Percentiles rank a stretch among this genome's conserved stretches.
Evolutionary conservation across 2,329 filamentous ascomycete genomes (phyloP).

Genomic region (Ilyonectria mors-panacis): DNA sequence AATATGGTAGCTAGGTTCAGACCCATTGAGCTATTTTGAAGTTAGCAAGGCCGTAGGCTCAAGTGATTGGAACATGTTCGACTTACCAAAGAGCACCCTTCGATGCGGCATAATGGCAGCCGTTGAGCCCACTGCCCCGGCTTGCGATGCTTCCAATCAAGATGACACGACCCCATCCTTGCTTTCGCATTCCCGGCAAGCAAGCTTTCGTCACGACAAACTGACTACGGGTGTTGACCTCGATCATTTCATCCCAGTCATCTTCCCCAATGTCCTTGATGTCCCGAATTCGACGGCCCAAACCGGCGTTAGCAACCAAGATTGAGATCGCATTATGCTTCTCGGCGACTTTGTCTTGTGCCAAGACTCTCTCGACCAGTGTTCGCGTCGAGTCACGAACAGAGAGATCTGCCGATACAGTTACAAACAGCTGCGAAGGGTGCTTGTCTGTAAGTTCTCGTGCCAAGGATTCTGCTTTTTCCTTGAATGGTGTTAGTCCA

Average conservation of each 20-base stretch:
- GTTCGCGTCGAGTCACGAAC: slow-evolving; percentile 37
- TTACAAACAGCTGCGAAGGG: slow-evolving; percentile 48
- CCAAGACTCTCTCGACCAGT: slow-evolving; percentile 9
- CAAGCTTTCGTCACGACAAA: slow-evolving; percentile 53
- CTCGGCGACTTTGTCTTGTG: slow-evolving; percentile 15
- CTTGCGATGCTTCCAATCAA: slow-evolving; percentile 54
- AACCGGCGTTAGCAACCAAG: slow-evolving; percentile 32
- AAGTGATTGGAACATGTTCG: neutral
- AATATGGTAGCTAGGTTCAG: slow-evolving; percentile 52
- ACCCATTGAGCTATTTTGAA: slow-evolving; percentile 51
- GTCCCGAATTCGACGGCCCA: slow-evolving; percentile 53
- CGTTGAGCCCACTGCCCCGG: slow-evolving; percentile 52
- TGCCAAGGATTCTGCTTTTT: slow-evolving; percentile 50
- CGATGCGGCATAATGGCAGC: slow-evolving; percentile 53
- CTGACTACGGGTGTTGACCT: slow-evolving; percentile 52
- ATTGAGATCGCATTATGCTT: slow-evolving; percentile 21
- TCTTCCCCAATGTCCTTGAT: slow-evolving; percentile 51
- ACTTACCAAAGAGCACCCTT: slow-evolving; percentile 50
- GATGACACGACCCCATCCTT: slow-evolving; percentile 52
- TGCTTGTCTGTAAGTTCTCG: slow-evolving; percentile 42
- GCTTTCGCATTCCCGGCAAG: slow-evolving; percentile 49
- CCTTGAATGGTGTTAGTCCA: slow-evolving; percentile 32
- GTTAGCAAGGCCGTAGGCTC: slow-evolving; percentile 4
- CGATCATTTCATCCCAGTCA: slow-evolving; percentile 55
- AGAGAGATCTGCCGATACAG: slow-evolving; percentile 48